Conservation (phyloP, 1,284 basidiomycete species). For the Caloboletus firmus region DNA sequence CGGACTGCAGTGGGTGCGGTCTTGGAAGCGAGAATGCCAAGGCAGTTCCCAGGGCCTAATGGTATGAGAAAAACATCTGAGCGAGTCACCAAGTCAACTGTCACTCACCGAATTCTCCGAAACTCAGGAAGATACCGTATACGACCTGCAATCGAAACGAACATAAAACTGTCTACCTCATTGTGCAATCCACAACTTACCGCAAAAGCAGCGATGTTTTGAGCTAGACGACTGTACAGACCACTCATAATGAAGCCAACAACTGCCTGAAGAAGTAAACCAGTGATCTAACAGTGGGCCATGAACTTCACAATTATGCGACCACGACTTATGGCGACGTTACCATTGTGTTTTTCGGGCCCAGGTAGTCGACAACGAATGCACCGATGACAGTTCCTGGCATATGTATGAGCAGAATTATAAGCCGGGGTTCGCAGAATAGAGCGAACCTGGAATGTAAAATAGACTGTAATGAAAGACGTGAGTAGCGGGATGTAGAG, state of each 20-base stretch:
- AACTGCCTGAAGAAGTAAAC: constrained; percentile 68
- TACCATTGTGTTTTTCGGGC: constrained; percentile 78
- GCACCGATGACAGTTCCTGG: constrained; percentile 74
- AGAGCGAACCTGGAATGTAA: constrained; percentile 56
- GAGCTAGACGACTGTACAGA: constrained; percentile 59
- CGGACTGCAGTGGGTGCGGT: constrained; percentile 81
- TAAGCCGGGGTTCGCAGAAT: not conserved
- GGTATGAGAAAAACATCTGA: not conserved
- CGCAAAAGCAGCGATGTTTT: constrained; percentile 77
- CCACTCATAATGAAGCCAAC: constrained; percentile 87
- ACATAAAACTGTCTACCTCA: not conserved
- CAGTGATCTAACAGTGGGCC: constrained; percentile 51
- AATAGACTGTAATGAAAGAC: constrained; percentile 53
- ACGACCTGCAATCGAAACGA: constrained; percentile 49
- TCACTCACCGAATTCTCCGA: constrained; percentile 69
- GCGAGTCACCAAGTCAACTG: not conserved
- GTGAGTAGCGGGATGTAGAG: not conserved
- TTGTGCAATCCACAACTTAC: constrained; percentile 38
- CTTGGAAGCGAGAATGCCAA: constrained; percentile 82
- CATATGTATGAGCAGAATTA: not conserved
- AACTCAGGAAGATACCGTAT: constrained; percentile 88
- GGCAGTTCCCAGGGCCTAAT: constrained; percentile 72
- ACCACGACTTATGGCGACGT: not conserved
- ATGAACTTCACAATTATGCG: constrained; percentile 1
- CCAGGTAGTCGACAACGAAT: constrained; percentile 72